phyloP scores from a whole-genome alignment of 306 rosid genomes.

The Vigna unguiculata region DNA sequence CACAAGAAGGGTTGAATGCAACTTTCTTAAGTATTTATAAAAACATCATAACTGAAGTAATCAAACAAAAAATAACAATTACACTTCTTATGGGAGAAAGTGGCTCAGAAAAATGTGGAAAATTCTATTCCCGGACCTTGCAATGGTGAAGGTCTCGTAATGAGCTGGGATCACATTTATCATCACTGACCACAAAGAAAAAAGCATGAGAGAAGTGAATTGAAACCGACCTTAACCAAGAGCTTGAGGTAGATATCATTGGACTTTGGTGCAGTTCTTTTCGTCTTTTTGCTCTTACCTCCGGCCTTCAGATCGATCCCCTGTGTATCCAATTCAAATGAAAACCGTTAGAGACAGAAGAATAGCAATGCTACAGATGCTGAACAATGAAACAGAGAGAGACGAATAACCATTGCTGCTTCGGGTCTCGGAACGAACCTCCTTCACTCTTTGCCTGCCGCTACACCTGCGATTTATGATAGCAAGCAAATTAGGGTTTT shows the following conservation, averaged over 20 bases:
- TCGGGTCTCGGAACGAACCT: constrained; percentile 5
- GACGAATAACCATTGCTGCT: constrained; percentile 48
- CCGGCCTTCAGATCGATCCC: constrained; percentile 78
- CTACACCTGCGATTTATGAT: neutral
- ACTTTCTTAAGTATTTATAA: neutral
- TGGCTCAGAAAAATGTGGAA: constrained; percentile 57
- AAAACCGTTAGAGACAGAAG: neutral
- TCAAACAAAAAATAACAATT: neutral
- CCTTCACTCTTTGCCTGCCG: constrained; percentile 4
- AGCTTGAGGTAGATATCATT: constrained; percentile 83
- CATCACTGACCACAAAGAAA: constrained; percentile 37
- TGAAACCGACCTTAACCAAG: constrained; percentile 51
- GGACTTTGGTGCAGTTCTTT: constrained; percentile 85
- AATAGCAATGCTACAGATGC: neutral
- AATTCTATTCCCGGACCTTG: constrained; percentile 47
- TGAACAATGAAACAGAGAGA: neutral
- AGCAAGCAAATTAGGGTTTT: constrained; percentile 43
- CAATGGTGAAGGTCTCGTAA: constrained; percentile 51
- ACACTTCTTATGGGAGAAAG: neutral
- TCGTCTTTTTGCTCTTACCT: constrained; percentile 89
- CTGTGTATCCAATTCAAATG: constrained; percentile 26
- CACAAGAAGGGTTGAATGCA: neutral
- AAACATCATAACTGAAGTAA: neutral
- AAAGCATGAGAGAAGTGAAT: neutral
- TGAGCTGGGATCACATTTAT: constrained; percentile 58